Percentiles rank a stretch among this genome's conserved stretches.
phyloP scores from a whole-genome alignment of 768 basidiomycete genomes.

The Xanthoconium purpureum region DNA sequence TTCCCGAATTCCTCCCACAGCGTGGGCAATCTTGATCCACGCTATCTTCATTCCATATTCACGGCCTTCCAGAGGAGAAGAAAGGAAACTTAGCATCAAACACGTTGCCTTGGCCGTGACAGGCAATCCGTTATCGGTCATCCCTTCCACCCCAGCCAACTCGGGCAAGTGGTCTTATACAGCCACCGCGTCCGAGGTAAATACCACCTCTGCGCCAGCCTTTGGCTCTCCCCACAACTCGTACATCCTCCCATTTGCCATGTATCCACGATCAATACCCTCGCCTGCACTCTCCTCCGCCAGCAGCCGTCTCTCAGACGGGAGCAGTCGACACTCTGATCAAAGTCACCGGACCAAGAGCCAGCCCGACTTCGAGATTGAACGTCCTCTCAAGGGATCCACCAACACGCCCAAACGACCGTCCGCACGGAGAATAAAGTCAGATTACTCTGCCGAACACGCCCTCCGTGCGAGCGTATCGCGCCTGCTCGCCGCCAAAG shows the following conservation, averaged over 20 bases:
- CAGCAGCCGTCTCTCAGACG: conserved; percentile 40
- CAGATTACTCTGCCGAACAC: conserved; percentile 51
- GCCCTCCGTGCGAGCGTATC: conserved; percentile 54
- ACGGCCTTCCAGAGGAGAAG: conserved; percentile 23
- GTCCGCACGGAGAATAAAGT: conserved; percentile 30
- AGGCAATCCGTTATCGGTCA: conserved; percentile 32
- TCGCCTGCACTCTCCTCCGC: conserved; percentile 32
- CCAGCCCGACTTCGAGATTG: conserved; percentile 63
- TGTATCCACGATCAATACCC: conserved; percentile 30
- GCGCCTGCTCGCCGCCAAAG: conserved; percentile 54
- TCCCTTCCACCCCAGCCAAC: conserved; percentile 25
- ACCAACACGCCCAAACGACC: conserved; percentile 31
- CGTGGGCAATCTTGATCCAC: conserved; percentile 31
- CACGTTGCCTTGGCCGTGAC: conserved; percentile 33
- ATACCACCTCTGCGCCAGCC: conserved; percentile 22
- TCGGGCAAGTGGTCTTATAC: conserved; percentile 31
- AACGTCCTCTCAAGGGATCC: conserved; percentile 45
- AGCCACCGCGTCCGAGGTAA: conserved; percentile 34
- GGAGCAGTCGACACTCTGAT: conserved; percentile 35
- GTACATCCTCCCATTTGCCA: conserved; percentile 12
- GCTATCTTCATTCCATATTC: conserved; percentile 27
- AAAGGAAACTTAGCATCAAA: conserved; percentile 25
- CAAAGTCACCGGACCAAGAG: conserved; percentile 39
- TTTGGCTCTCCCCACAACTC: conserved; percentile 11
- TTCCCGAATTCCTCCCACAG: conserved; percentile 15